Evolutionary conservation across 148 eudicot genomes (phyloP), one percentile per base, ranked within the genome.

Genomic region (Suaeda aralocaspica): DNA sequence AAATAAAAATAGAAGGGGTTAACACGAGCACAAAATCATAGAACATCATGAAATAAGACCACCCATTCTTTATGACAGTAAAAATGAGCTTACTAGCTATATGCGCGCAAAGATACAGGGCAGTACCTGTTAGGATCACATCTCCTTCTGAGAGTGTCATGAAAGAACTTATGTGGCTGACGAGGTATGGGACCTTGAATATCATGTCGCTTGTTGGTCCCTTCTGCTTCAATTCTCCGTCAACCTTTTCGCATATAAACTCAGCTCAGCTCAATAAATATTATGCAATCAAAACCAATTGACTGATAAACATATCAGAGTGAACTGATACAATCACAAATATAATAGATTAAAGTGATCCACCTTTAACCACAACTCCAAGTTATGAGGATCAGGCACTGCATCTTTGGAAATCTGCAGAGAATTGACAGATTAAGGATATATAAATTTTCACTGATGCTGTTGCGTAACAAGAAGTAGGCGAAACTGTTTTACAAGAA

Each of bases 71-170:
- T 55, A 52, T 25, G 57, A 55, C 1, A 25, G 4, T 36, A 55
- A 3, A 52, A 52, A 51, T 14, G 9, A 5, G 50, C 50, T 46
- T 12, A 46, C 18, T 46, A 15, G 0, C 50, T 11, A 15, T 12
- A 2, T 46, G 18, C 50, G 15, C 15, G 3, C 50, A 46, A 15
- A 19, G 16, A 31, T 29, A 62, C 1, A 51, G 25, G 30, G 2
- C n/a, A 52, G 24, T 74, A 94, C 99, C 99, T 79, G 99, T 94
- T 64, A 94, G 79, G 74, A 94, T 94, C 60, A 94, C 96, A 72
- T 94, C 99, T 74, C 97, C 99, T 80, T 91, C 97, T 29, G 89
- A 77, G 77, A 94, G 99, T 15, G 97, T 94, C 88, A 94, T 83
- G 69, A 89, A 66, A 76, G 97, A 84, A 76, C 97, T 94, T 72